Evolutionary conservation across 208 protist species (phyloP).

Genomic region (Blechomonas ayalai): DNA sequence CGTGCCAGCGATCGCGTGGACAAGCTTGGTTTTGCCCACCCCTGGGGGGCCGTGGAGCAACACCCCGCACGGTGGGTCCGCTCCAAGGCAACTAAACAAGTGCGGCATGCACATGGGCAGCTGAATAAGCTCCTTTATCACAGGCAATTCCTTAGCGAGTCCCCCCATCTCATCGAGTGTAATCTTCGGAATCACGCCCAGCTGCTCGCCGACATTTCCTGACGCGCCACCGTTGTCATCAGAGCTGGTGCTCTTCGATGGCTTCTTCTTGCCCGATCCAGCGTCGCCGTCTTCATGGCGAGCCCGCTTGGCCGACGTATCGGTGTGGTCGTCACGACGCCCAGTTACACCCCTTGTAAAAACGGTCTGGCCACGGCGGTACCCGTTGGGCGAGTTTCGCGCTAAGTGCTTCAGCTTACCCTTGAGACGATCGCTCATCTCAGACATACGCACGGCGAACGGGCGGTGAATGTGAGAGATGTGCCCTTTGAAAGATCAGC

Average conservation of each 20-base stretch:
- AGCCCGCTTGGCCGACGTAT: conserved; percentile 25
- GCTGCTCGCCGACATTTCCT: conserved; percentile 16
- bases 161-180: conserved; percentile 91
- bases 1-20: conserved; percentile 93
- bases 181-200: conserved; percentile 78
- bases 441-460: too few species aligned
- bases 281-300: conserved; percentile 12
- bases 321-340: conserved; percentile 2
- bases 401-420: conserved; percentile 44
- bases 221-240: conserved; percentile 12
- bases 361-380: conserved; percentile 7
- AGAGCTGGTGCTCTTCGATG: conserved; percentile 3
- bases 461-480: too few species aligned
- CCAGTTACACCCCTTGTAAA: conserved; percentile 6
- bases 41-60: conserved; percentile 96
- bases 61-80: conserved; percentile 93
- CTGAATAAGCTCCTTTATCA: conserved; percentile 95
- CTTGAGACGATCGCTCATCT: conserved; percentile 54
- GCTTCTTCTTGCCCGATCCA: conserved; percentile 4
- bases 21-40: conserved; percentile 94
- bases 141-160: conserved; percentile 80
- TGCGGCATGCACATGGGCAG: conserved; percentile 93
- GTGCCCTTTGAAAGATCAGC: too few species aligned
- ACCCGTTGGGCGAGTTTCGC: conserved; percentile 29
- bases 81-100: conserved; percentile 93